Evolutionary conservation across 2,329 filamentous ascomycete species (phyloP).

Genomic region (Pyrenochaeta sp.): DNA sequence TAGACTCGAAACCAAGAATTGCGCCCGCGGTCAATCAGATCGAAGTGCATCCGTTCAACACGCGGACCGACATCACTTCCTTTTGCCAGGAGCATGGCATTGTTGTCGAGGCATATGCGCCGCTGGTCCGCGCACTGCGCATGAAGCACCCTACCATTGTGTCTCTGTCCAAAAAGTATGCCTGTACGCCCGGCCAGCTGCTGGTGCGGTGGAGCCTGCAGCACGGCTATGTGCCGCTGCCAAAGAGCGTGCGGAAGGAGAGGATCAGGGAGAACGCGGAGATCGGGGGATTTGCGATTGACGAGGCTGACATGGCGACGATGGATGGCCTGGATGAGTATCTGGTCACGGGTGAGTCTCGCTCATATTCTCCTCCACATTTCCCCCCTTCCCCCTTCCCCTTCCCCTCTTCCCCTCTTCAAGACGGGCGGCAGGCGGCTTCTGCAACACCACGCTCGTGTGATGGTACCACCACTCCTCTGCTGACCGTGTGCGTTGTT

Average conservation of each 20-base stretch:
- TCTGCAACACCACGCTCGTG: slow-evolving; percentile 14
- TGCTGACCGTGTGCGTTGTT: slow-evolving; percentile 20
- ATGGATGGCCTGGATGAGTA: slow-evolving; percentile 75
- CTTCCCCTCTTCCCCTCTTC: no score
- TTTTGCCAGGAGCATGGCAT: slow-evolving; percentile 73
- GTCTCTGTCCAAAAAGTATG: slow-evolving; percentile 70
- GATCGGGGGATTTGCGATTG: slow-evolving; percentile 68
- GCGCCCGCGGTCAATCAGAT: slow-evolving; percentile 79
- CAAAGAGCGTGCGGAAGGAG: slow-evolving; percentile 71
- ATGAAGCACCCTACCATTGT: slow-evolving; percentile 72
- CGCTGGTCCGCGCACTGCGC: slow-evolving; percentile 73
- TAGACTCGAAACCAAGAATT: slow-evolving; percentile 67
- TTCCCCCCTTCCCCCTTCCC: no score
- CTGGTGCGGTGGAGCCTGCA: slow-evolving; percentile 81
- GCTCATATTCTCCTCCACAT: background rate
- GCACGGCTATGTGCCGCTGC: slow-evolving; percentile 74
- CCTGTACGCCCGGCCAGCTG: slow-evolving; percentile 74
- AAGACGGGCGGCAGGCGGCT: slow-evolving; percentile 18
- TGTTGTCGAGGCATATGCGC: slow-evolving; percentile 79
- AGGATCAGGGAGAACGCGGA: slow-evolving; percentile 71
- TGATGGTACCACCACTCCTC: slow-evolving; percentile 5
- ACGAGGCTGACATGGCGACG: slow-evolving; percentile 65
- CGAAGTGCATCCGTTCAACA: slow-evolving; percentile 83
- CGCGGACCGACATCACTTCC: slow-evolving; percentile 69
- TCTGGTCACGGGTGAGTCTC: slow-evolving; percentile 64